A percentile compares a stretch with the other conserved stretches of the same genome.
Evolutionary conservation across 192 early-diverging fungal species (phyloP).

Genomic region (Umbelopsis ramanniana): DNA sequence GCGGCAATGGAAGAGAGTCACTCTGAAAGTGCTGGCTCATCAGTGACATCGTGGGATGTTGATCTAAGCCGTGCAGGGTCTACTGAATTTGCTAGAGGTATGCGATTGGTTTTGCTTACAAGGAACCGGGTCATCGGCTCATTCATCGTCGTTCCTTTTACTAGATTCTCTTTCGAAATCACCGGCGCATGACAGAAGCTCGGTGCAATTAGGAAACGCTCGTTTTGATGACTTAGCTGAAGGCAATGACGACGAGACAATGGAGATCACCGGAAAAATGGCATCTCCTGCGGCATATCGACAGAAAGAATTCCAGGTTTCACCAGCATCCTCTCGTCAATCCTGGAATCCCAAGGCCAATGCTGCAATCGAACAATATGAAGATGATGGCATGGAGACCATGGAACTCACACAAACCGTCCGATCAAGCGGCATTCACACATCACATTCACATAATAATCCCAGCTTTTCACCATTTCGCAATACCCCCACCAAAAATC

Average conservation of each 20-base stretch:
- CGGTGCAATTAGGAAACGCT: neutral
- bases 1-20: slow-evolving; percentile 17
- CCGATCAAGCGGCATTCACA: neutral
- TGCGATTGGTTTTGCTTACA: neutral
- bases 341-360: neutral
- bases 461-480: slow-evolving; percentile 7
- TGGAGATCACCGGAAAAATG: slow-evolving; percentile 12
- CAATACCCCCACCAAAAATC: neutral
- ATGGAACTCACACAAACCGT: slow-evolving; percentile 13
- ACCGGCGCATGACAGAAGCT: neutral
- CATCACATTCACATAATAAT: neutral
- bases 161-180: slow-evolving; percentile 13
- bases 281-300: neutral
- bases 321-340: neutral
- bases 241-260: neutral
- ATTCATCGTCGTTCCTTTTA: too few relatives aligned
- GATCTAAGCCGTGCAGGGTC: slow-evolving; percentile 5
- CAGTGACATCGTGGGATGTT: slow-evolving; percentile 8
- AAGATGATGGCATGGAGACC: neutral
- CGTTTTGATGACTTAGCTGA: neutral
- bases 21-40: slow-evolving; percentile 13
- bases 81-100: neutral
- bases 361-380: neutral
- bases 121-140: too few relatives aligned
- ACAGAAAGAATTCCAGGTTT: neutral